phyloP scores from a whole-genome alignment of 345 rosid genomes.

The Ceriops tagal region DNA sequence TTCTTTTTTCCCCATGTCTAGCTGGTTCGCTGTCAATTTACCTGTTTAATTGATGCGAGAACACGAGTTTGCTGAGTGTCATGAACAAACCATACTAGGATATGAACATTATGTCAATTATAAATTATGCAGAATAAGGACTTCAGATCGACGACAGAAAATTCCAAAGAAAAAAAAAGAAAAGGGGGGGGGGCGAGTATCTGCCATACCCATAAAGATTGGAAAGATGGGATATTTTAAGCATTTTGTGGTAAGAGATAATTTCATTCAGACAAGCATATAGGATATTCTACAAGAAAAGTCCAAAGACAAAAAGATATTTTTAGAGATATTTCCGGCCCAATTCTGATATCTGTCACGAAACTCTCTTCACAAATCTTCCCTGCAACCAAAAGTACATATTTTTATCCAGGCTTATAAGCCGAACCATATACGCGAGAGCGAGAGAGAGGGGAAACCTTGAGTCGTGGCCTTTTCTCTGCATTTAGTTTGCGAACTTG shows the following conservation, averaged over 20 bases:
- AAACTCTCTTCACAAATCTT: conserved; percentile 48
- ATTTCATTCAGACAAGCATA: neutral
- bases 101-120: neutral
- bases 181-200: no score
- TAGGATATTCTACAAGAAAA: neutral
- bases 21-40: neutral
- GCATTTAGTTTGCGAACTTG: conserved; percentile 78
- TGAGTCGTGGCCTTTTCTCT: conserved; percentile 71
- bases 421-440: neutral
- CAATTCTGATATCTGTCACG: conserved; percentile 6
- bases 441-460: conserved; percentile 31
- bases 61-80: conserved; percentile 4
- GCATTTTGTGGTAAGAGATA: neutral
- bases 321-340: conserved; percentile 23
- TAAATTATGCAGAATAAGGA: neutral
- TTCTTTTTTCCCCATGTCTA: neutral
- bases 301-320: conserved; percentile 10
- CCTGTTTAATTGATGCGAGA: neutral
- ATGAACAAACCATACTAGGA: neutral
- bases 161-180: no score
- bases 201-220: neutral
- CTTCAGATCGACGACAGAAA: neutral
- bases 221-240: neutral
- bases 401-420: neutral
- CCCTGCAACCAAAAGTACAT: conserved; percentile 39